Evolutionary conservation across 176 grass and related monocot genomes (phyloP).

Genomic region (Areca catechu): DNA sequence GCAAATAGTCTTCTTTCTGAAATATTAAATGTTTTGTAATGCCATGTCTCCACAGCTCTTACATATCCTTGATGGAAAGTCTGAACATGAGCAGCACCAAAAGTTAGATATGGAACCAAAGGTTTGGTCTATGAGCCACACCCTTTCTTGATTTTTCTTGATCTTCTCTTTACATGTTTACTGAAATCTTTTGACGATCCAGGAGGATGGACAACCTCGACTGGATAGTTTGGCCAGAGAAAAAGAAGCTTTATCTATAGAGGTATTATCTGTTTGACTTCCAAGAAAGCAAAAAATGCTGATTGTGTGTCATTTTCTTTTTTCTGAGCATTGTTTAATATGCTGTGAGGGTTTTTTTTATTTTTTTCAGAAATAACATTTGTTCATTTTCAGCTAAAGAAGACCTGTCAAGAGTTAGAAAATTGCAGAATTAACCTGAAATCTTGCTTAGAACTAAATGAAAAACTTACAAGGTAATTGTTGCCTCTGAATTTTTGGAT

Average conservation of each 20-base stretch:
- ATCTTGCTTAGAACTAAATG: slow-evolving; percentile 74
- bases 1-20: no score
- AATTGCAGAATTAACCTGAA: slow-evolving; percentile 51
- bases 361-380: not conserved
- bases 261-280: slow-evolving; percentile 38
- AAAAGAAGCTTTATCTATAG: slow-evolving; percentile 33
- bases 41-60: slow-evolving; percentile 34
- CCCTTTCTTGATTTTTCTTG: not conserved
- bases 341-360: no score
- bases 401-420: slow-evolving; percentile 44
- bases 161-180: not conserved
- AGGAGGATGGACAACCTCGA: slow-evolving; percentile 29
- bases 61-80: slow-evolving; percentile 48
- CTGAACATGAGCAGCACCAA: slow-evolving; percentile 36
- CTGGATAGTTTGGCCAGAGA: slow-evolving; percentile 20
- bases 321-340: not conserved
- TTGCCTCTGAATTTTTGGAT: not conserved
- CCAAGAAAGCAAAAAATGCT: no score
- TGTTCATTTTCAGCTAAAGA: slow-evolving; percentile 46
- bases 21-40: not conserved
- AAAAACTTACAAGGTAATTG: slow-evolving; percentile 61
- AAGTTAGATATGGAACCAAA: slow-evolving; percentile 25
- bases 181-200: slow-evolving; percentile 11
- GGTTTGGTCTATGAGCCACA: slow-evolving; percentile 25
- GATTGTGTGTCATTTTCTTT: no score